Conservation (phyloP, 192 early-diverging fungal genomes). For the Coemansia sp. region DNA sequence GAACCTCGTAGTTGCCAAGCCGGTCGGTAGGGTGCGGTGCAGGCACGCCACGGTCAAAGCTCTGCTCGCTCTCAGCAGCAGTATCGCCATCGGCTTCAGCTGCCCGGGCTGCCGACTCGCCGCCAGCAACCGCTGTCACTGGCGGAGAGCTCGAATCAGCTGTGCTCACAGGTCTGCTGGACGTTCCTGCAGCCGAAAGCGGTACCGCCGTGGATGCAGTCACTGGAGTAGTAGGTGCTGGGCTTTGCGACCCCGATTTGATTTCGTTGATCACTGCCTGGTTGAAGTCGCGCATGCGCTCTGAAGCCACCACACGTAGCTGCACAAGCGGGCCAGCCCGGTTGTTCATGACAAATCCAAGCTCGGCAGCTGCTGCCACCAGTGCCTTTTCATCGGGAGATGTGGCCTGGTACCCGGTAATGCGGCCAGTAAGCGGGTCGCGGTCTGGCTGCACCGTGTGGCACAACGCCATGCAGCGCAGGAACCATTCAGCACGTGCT, state of each 20-base stretch:
- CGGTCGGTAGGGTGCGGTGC: constrained; percentile 40
- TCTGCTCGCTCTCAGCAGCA: constrained; percentile 41
- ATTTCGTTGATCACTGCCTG: constrained; percentile 9
- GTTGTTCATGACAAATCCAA: constrained; percentile 69
- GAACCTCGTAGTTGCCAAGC: constrained; percentile 54
- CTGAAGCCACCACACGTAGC: constrained; percentile 47
- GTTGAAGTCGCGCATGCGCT: constrained; percentile 51
- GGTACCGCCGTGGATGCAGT: too few relatives aligned
- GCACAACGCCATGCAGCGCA: constrained; percentile 75
- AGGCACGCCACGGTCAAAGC: constrained; percentile 56
- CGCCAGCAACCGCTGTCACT: too few relatives aligned
- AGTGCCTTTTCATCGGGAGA: constrained; percentile 86
- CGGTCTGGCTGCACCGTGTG: constrained; percentile 79
- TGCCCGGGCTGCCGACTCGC: too few relatives aligned
- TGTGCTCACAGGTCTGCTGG: too few relatives aligned
- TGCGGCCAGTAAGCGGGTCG: constrained; percentile 56
- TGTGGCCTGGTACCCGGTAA: constrained; percentile 73
- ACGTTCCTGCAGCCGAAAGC: too few relatives aligned
- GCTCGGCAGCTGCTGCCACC: constrained; percentile 71
- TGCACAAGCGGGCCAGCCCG: constrained; percentile 54
- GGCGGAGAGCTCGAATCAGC: too few relatives aligned
- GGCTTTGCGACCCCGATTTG: neutral
- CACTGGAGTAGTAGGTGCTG: constrained; percentile 24
- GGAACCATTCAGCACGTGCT: constrained; percentile 60
- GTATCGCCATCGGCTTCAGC: constrained; percentile 40